Base-by-base conservation (phyloP, 202 grass and related monocot genomes). In the Setaria italica region DNA sequence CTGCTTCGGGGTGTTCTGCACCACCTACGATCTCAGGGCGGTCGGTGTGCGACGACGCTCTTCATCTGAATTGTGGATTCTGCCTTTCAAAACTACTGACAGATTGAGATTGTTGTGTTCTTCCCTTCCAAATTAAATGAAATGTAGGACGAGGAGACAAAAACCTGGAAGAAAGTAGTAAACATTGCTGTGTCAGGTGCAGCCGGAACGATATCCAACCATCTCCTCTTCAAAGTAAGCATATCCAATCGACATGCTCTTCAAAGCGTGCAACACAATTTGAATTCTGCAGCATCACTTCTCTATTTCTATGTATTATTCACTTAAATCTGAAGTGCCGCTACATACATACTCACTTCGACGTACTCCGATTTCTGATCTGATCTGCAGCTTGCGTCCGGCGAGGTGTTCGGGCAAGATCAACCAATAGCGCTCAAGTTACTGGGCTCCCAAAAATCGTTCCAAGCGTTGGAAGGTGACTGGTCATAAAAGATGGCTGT, bases 191-290 rank as follows among this genome's bases (percentile, higher is more conserved):
- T 98, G 29, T 98, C 96, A 33, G 93, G 96, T 66, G 96, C 93
- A 9, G 93, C 96, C 47, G 96, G 96, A 60, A 98, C 92, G 96
- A 95, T 95, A 90, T 94, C 91, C 46, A 98, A 98, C 46, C 96
- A 98, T 88, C 84, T 98, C 2, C 93, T 95, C 30, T 98, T 98
- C 80, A 95, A 98, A 86, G 96, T 95, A 81, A 92, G 58, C 5
- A 56, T 56, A 0, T 20, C 51, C 34, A 35, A 55, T 16, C 15
- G 5, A 19, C 15, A 15, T 17, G 14, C 51, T 19, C 51, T 55
- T 55, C 16, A 55, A 55, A 51, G 14, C 34, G 42, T 6, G 51
- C 16, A 55, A 3, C 17, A 55, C 15, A 15, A 19, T 20, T 7
- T 56, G 53, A 56, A 56, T 56, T 20, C 6, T 6, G 13, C 16